Evolutionary conservation across 1,284 basidiomycete species (phyloP).

Genomic region (Malassezia vespertilionis): DNA sequence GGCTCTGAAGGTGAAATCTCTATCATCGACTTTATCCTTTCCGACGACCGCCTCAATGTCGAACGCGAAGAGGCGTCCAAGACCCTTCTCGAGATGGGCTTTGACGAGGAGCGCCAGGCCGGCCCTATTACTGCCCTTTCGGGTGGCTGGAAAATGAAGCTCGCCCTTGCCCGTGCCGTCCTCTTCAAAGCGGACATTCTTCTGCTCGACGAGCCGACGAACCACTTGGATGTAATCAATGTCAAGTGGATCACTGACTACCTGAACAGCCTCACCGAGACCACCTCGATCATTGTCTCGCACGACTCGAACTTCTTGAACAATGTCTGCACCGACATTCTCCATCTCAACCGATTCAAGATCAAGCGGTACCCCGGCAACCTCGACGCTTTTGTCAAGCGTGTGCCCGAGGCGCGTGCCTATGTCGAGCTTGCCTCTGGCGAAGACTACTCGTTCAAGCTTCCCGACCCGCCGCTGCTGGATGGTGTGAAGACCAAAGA

Average conservation of each 20-base stretch:
- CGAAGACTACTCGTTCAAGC: slow-evolving; percentile 48
- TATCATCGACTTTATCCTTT: slow-evolving; percentile 43
- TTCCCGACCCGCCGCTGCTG: slow-evolving; percentile 47
- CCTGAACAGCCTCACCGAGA: slow-evolving; percentile 29
- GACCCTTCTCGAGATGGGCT: slow-evolving; percentile 46
- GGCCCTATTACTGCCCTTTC: slow-evolving; percentile 46
- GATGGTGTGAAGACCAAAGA: slow-evolving; percentile 49
- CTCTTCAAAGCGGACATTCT: slow-evolving; percentile 48
- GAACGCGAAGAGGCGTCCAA: slow-evolving; percentile 30
- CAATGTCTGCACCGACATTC: slow-evolving; percentile 47
- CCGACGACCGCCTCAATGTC: slow-evolving; percentile 42
- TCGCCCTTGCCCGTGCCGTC: slow-evolving; percentile 46
- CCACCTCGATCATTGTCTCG: slow-evolving; percentile 48
- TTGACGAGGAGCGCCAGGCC: slow-evolving; percentile 43
- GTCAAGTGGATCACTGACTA: slow-evolving; percentile 48
- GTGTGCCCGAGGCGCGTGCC: slow-evolving; percentile 44
- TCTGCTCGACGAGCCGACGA: slow-evolving; percentile 47
- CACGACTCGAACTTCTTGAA: slow-evolving; percentile 48
- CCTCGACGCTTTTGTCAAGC: slow-evolving; percentile 47
- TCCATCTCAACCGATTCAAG: slow-evolving; percentile 48
- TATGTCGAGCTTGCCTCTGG: slow-evolving; percentile 47
- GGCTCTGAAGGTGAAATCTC: slow-evolving; percentile 46
- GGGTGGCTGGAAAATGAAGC: slow-evolving; percentile 49
- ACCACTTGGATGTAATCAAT: slow-evolving; percentile 48
- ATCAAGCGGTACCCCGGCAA: slow-evolving; percentile 47